Percentiles rank a stretch among this genome's conserved stretches.
Conservation (phyloP, 1,284 basidiomycete species). For the Ceratorhiza oryzae-sativae region DNA sequence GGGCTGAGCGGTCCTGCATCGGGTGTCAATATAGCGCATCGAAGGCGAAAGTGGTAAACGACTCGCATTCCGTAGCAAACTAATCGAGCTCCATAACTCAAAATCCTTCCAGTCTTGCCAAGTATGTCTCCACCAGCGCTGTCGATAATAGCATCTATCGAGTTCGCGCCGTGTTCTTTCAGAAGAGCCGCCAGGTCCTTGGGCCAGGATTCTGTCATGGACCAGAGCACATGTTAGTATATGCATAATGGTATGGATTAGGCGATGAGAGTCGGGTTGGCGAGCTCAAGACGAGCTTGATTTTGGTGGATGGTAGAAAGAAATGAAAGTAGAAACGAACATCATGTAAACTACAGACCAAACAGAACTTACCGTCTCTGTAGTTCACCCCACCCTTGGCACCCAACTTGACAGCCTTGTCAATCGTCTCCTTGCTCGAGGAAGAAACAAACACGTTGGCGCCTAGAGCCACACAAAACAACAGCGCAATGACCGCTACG, state of each 20-base stretch:
- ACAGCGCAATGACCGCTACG: constrained; percentile 79
- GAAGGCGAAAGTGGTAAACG: neutral
- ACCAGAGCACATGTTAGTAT: too few species aligned
- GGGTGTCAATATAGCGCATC: too few species aligned
- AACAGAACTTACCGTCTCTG: constrained; percentile 57
- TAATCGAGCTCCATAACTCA: constrained; percentile 76
- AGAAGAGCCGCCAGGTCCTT: constrained; percentile 61
- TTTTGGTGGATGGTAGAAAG: too few species aligned
- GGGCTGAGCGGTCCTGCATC: constrained; percentile 68
- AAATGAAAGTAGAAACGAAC: too few species aligned
- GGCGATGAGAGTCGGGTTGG: too few species aligned
- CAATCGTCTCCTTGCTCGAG: constrained; percentile 72
- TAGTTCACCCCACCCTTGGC: constrained; percentile 81
- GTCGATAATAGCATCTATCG: constrained; percentile 79
- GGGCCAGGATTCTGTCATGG: constrained; percentile 69
- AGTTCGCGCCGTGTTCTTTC: constrained; percentile 51
- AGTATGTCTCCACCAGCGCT: constrained; percentile 81
- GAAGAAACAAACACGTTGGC: constrained; percentile 87
- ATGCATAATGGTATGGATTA: too few species aligned
- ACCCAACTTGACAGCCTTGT: constrained; percentile 71
- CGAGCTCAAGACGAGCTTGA: too few species aligned
- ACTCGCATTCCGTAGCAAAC: constrained; percentile 79
- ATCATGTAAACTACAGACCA: too few species aligned
- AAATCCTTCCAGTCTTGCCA: constrained; percentile 60
- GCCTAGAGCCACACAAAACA: constrained; percentile 77